Evolutionary conservation across 345 rosid species (phyloP).

Genomic region (Linum lewisii): DNA sequence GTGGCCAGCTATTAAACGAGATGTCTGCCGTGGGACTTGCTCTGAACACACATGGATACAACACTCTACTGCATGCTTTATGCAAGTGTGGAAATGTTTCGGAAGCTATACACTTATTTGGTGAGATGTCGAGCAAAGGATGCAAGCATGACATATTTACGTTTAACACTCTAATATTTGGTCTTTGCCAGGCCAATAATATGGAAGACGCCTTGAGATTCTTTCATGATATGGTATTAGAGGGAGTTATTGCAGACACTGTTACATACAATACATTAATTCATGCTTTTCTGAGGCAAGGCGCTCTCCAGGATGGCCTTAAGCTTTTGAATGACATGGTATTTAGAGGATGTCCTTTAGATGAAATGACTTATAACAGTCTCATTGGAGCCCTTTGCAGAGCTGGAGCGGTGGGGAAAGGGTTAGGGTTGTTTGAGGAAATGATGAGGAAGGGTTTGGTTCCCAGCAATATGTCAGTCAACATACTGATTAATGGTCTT

Average conservation of each 20-base stretch:
- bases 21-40: constrained; percentile 47
- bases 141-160: constrained; percentile 73
- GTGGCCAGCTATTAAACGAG: constrained; percentile 29
- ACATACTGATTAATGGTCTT: constrained; percentile 61
- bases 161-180: constrained; percentile 62
- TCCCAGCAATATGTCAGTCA: constrained; percentile 57
- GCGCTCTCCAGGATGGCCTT: constrained; percentile 53
- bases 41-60: constrained; percentile 70
- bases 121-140: constrained; percentile 65
- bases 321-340: constrained; percentile 73
- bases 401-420: constrained; percentile 55
- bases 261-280: constrained; percentile 77
- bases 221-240: constrained; percentile 56
- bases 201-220: constrained; percentile 53
- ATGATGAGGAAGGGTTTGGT: constrained; percentile 48
- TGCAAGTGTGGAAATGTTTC: constrained; percentile 45
- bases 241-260: constrained; percentile 69
- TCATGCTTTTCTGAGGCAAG: constrained; percentile 47
- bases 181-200: constrained; percentile 50
- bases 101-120: constrained; percentile 43
- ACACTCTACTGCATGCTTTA: constrained; percentile 50
- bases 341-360: constrained; percentile 61
- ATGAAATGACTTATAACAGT: constrained; percentile 65
- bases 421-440: constrained; percentile 66
- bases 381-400: constrained; percentile 61